Percentiles rank a stretch among this genome's conserved stretches.
Conservation (phyloP, 345 rosid species). For the Abelmoschus esculentus region DNA sequence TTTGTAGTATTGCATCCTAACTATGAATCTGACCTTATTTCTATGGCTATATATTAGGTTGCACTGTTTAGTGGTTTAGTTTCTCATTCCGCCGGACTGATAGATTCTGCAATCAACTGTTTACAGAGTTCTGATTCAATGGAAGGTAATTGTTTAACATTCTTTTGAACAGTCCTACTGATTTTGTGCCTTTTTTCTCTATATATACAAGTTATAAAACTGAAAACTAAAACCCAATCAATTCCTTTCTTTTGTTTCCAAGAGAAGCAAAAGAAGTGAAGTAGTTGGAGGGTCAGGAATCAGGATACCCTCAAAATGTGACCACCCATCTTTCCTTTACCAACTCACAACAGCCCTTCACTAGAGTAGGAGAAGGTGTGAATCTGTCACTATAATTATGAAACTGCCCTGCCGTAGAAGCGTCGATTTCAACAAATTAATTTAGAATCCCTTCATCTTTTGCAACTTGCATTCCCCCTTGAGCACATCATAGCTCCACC, state of each 20-base stretch:
- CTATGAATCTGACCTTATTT: constrained; percentile 16
- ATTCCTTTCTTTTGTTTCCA: not conserved
- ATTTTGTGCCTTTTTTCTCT: not conserved
- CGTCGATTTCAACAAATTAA: not conserved
- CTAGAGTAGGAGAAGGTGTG: not conserved
- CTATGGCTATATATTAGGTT: constrained; percentile 40
- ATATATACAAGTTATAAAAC: not conserved
- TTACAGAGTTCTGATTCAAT: constrained; percentile 34
- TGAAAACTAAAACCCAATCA: not conserved
- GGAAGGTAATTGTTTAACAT: constrained; percentile 30
- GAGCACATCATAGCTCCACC: not conserved
- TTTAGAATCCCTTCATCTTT: not conserved
- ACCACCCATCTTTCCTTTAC: too few relatives aligned
- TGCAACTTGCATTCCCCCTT: not conserved
- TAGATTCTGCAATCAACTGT: constrained; percentile 54
- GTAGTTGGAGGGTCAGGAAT: too few relatives aligned
- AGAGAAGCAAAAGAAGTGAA: too few relatives aligned
- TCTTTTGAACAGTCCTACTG: not conserved
- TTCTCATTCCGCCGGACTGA: constrained; percentile 69
- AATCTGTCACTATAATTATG: not conserved
- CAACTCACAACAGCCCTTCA: too few relatives aligned
- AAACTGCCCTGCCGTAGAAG: not conserved
- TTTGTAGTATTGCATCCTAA: constrained; percentile 6
- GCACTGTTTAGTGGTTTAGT: constrained; percentile 67
- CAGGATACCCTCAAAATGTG: too few relatives aligned